Evolutionary conservation across 148 eudicot species (phyloP).

Genomic region (Rhododendron kiyosumense): DNA sequence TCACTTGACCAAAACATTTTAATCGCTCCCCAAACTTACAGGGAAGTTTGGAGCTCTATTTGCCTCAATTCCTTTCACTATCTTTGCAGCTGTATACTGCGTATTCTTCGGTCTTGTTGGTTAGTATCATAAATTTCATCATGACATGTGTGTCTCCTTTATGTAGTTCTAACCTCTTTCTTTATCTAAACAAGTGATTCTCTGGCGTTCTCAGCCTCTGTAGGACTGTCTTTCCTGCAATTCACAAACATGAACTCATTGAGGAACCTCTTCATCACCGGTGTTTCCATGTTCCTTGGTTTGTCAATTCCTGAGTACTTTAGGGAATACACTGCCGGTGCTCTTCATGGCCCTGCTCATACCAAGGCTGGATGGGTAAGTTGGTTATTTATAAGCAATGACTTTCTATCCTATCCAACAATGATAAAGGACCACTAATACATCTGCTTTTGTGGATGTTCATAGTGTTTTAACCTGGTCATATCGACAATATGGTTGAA

Average conservation of each 20-base stretch:
- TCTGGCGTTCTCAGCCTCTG: slow-evolving; percentile 53
- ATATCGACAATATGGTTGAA: neutral
- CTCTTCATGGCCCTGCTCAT: slow-evolving; percentile 91
- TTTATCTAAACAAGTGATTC: neutral
- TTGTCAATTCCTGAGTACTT: slow-evolving; percentile 91
- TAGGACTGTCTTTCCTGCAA: slow-evolving; percentile 91
- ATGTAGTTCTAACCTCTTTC: neutral
- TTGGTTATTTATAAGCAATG: neutral
- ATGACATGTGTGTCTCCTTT: neutral
- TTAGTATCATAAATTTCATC: slow-evolving; percentile 20
- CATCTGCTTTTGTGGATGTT: neutral
- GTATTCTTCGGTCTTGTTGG: slow-evolving; percentile 96
- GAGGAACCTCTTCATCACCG: slow-evolving; percentile 87
- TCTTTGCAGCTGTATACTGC: slow-evolving; percentile 88
- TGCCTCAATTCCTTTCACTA: slow-evolving; percentile 96
- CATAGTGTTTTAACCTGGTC: neutral
- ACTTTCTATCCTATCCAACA: neutral
- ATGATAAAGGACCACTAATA: neutral
- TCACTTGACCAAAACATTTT: neutral
- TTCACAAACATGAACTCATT: slow-evolving; percentile 98
- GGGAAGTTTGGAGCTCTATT: slow-evolving; percentile 97
- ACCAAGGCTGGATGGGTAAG: slow-evolving; percentile 95
- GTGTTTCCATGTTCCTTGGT: slow-evolving; percentile 86
- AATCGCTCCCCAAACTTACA: slow-evolving; percentile 14
- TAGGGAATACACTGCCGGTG: slow-evolving; percentile 62